Evolutionary conservation across 441 rosid genomes (phyloP).

Genomic region (Mallotus japonicus): DNA sequence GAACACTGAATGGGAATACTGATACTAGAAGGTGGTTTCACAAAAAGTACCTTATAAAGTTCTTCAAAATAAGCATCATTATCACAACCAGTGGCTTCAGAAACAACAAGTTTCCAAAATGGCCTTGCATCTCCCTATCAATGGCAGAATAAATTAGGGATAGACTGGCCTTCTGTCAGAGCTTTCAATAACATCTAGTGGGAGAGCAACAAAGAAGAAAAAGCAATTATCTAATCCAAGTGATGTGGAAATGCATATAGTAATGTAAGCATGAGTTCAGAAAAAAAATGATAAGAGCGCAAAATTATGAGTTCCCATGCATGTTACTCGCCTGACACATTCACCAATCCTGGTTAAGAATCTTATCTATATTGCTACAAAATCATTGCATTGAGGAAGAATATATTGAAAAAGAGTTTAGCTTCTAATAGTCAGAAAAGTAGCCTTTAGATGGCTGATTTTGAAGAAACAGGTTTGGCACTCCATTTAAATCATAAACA

Average conservation of each 20-base stretch:
- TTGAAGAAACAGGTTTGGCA: background rate
- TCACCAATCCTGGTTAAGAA: background rate
- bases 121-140: conserved; percentile 89
- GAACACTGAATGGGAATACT: background rate
- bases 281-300: background rate
- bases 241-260: background rate
- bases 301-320: background rate
- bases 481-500: background rate
- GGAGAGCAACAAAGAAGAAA: background rate
- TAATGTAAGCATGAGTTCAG: background rate
- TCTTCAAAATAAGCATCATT: conserved; percentile 82
- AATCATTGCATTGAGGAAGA: background rate
- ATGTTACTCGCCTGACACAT: background rate
- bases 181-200: background rate
- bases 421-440: background rate
- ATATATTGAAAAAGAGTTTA: background rate
- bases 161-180: conserved; percentile 13
- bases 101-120: conserved; percentile 84
- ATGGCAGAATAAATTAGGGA: conserved; percentile 12
- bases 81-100: conserved; percentile 80
- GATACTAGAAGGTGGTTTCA: background rate
- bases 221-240: background rate
- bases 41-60: conserved; percentile 59
- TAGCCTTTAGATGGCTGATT: conserved; percentile 4
- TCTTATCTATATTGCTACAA: background rate